phyloP scores from a whole-genome alignment of 305 asterid genomes.

The Salvia sclarea region DNA sequence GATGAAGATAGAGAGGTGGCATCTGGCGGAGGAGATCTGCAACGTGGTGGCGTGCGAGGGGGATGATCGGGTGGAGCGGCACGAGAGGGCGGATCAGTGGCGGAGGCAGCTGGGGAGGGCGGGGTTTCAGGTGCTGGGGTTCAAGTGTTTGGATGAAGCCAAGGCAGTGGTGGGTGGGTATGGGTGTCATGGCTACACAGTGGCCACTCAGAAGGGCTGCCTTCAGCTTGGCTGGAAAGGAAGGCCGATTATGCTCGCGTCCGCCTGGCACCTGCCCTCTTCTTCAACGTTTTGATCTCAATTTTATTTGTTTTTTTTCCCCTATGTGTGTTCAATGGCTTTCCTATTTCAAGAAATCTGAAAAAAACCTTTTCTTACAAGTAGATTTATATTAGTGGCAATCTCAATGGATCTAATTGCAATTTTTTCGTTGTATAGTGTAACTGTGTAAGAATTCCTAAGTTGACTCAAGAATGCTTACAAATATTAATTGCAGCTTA shows the following conservation, averaged over 20 bases:
- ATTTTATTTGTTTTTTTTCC: no score
- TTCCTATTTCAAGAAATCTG: no score
- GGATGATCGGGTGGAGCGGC: slow-evolving; percentile 54
- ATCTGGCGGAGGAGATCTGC: slow-evolving; percentile 52
- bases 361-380: no score
- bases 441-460: no score
- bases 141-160: slow-evolving; percentile 44
- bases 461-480: no score
- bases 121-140: slow-evolving; percentile 50
- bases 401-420: no score
- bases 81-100: slow-evolving; percentile 71
- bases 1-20: slow-evolving; percentile 50
- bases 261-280: slow-evolving; percentile 47
- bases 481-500: no score
- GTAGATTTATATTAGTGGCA: no score
- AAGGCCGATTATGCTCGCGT: slow-evolving; percentile 60
- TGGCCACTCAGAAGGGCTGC: slow-evolving; percentile 57
- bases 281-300: background rate
- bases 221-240: slow-evolving; percentile 77
- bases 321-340: no score
- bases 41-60: slow-evolving; percentile 65
- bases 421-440: no score
- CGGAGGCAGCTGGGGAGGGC: slow-evolving; percentile 61
- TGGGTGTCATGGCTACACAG: slow-evolving; percentile 51
- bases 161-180: slow-evolving; percentile 40